Conservation (phyloP, 2,329 filamentous ascomycete species). For the Aspergillus caelatus region DNA sequence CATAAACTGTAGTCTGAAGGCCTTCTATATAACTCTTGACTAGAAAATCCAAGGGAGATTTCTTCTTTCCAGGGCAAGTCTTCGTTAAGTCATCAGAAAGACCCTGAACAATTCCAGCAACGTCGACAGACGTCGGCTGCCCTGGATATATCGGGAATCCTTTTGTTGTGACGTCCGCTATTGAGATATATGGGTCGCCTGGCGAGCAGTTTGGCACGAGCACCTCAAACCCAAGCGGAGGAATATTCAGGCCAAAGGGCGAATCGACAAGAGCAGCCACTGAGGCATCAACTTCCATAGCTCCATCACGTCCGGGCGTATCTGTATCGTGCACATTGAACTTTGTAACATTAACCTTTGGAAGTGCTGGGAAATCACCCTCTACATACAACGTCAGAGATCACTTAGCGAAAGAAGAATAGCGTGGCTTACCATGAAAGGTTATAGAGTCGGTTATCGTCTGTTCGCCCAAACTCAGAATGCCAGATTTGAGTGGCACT, state of each 20-base stretch:
- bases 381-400: conserved; percentile 43
- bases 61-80: conserved; percentile 73
- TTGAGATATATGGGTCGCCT: conserved; percentile 71
- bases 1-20: conserved; percentile 75
- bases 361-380: conserved; percentile 72
- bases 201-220: conserved; percentile 79
- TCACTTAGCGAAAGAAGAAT: conserved; percentile 14
- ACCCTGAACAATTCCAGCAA: conserved; percentile 70
- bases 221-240: conserved; percentile 80
- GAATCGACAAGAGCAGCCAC: conserved; percentile 74
- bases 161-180: conserved; percentile 75
- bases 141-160: conserved; percentile 69
- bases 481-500: conserved; percentile 74
- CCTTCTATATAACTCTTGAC: conserved; percentile 82
- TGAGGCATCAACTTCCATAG: conserved; percentile 79
- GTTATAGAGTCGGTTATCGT: conserved; percentile 71
- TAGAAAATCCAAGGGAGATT: conserved; percentile 82
- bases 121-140: conserved; percentile 67
- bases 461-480: conserved; percentile 78
- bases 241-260: conserved; percentile 74
- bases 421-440: conserved; percentile 74
- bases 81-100: conserved; percentile 74
- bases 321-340: conserved; percentile 76
- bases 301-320: conserved; percentile 57
- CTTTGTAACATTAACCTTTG: conserved; percentile 78